Evolutionary conservation across 169 alveolate genomes (phyloP).

Genomic region (Plasmodium billcollinsi): DNA sequence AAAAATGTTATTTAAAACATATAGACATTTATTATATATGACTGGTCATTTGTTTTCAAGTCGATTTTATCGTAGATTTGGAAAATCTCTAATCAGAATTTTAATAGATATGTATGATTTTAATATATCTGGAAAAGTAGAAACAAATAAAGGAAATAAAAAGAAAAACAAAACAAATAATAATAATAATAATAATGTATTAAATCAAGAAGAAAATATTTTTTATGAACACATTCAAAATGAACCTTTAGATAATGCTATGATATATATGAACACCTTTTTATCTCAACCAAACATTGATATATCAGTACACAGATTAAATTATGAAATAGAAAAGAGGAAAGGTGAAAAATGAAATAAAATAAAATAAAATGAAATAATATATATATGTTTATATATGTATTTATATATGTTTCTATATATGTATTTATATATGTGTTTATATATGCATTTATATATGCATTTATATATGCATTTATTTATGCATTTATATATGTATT

Average conservation of each 20-base stretch:
- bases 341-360: slow-evolving; percentile 2
- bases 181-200: not conserved
- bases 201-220: slow-evolving; percentile 36
- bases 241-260: slow-evolving; percentile 54
- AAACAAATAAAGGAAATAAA: slow-evolving; percentile 29
- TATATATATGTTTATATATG: not conserved
- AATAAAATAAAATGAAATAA: no score
- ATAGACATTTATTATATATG: slow-evolving; percentile 42
- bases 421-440: not conserved
- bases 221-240: slow-evolving; percentile 59
- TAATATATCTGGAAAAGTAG: slow-evolving; percentile 18
- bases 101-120: slow-evolving; percentile 48
- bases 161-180: slow-evolving; percentile 9
- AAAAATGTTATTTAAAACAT: slow-evolving; percentile 46
- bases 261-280: slow-evolving; percentile 72
- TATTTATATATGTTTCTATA: no score
- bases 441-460: no score
- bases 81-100: slow-evolving; percentile 49
- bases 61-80: slow-evolving; percentile 61
- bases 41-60: slow-evolving; percentile 41
- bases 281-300: slow-evolving; percentile 71
- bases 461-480: not conserved
- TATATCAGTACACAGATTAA: slow-evolving; percentile 17
- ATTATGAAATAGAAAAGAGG: slow-evolving; percentile 57
- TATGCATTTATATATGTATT: not conserved